Evolutionary conservation across 306 rosid genomes (phyloP).

Genomic region (Astragalus glycyphyllos): DNA sequence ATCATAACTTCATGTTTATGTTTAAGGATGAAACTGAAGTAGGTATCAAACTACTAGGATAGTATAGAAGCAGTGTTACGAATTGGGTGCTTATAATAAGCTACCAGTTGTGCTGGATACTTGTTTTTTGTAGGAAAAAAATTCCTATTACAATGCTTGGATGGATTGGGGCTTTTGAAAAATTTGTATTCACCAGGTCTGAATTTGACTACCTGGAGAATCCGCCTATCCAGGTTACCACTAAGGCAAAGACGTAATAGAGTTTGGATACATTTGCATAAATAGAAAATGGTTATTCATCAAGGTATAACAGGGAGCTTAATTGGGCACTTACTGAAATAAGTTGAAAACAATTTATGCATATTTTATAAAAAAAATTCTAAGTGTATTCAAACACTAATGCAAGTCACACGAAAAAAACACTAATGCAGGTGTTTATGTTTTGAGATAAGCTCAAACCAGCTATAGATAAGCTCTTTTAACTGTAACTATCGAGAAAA

Average conservation of each 20-base stretch:
- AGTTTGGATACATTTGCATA: neutral
- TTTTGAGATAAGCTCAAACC: neutral
- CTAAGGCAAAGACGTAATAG: neutral
- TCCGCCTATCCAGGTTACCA: constrained; percentile 10
- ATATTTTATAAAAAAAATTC: neutral
- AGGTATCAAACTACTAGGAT: constrained; percentile 29
- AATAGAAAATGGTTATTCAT: neutral
- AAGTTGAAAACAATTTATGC: neutral
- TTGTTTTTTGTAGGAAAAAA: no score
- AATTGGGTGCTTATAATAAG: neutral
- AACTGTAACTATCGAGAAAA: no score
- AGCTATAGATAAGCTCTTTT: neutral
- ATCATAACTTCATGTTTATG: constrained; percentile 27
- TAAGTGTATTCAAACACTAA: neutral
- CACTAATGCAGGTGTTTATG: neutral
- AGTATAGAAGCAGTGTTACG: constrained; percentile 1
- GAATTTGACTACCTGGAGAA: constrained; percentile 3
- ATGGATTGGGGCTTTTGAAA: no score
- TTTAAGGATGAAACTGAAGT: constrained; percentile 24
- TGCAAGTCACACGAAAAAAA: neutral
- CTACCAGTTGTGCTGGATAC: neutral
- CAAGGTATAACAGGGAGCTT: neutral
- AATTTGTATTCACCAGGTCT: neutral
- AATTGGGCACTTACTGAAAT: neutral
- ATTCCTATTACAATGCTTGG: no score